These are phyloP conservation scores for Aureobasidium sp. DNA, from an alignment of 2,329 filamentous ascomycete genomes.

Conservation along the genomic window DNA sequence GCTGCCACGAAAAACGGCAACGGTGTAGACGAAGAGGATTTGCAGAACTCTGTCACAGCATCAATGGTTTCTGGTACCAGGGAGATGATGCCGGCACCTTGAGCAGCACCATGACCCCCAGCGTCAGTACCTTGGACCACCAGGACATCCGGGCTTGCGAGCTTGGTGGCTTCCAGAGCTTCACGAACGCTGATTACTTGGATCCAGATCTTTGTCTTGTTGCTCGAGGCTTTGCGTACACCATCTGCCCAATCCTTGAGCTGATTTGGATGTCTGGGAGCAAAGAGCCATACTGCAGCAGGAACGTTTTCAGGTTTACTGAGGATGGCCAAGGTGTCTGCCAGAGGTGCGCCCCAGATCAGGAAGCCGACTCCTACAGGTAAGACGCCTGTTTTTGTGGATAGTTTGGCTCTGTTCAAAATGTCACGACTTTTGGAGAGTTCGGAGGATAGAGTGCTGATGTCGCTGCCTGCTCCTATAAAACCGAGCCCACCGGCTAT, in stretches of 20 bases:
- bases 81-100: slow-evolving; percentile 49
- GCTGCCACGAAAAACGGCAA: slow-evolving; percentile 42
- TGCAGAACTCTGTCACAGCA: slow-evolving; percentile 31
- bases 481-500: slow-evolving; percentile 42
- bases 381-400: slow-evolving; percentile 23
- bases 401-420: slow-evolving; percentile 16
- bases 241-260: slow-evolving; percentile 28
- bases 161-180: slow-evolving; percentile 43
- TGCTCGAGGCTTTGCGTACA: slow-evolving; percentile 27
- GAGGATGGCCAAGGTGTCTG: slow-evolving; percentile 46
- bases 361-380: slow-evolving; percentile 58
- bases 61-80: slow-evolving; percentile 53
- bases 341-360: slow-evolving; percentile 38
- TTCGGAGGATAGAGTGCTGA: slow-evolving; percentile 24
- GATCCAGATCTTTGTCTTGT: slow-evolving; percentile 46
- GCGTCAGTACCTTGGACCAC: slow-evolving; percentile 59
- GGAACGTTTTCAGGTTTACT: slow-evolving; percentile 42
- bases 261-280: slow-evolving; percentile 41
- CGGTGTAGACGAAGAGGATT: slow-evolving; percentile 17
- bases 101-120: slow-evolving; percentile 55
- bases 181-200: slow-evolving; percentile 55
- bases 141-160: slow-evolving; percentile 48
- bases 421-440: slow-evolving; percentile 23
- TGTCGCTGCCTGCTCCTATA: slow-evolving; percentile 35
- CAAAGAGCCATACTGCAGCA: slow-evolving; percentile 62